Conservation (phyloP, 805 yeast species). For the Ogataea wickerhamii region DNA sequence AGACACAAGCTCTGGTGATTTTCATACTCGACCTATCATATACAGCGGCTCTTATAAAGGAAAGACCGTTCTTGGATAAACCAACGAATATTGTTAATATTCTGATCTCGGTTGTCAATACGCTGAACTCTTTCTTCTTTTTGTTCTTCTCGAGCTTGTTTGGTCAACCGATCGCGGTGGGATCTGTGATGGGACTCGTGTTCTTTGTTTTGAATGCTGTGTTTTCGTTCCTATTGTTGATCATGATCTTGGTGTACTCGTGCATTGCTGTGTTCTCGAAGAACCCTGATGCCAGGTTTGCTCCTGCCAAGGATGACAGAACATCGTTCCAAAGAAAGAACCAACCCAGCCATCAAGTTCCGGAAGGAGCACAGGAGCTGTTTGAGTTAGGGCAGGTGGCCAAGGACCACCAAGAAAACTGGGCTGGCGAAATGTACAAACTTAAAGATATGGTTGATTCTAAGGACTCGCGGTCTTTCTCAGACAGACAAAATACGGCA, state of each 20-base stretch:
- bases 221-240: constrained; percentile 68
- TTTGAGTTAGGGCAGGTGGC: constrained; percentile 80
- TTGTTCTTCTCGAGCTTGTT: constrained; percentile 81
- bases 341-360: constrained; percentile 17
- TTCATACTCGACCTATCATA: constrained; percentile 74
- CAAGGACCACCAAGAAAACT: constrained; percentile 67
- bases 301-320: constrained; percentile 89
- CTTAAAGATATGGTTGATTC: constrained; percentile 36
- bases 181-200: constrained; percentile 87
- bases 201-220: constrained; percentile 89
- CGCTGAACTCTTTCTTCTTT: constrained; percentile 79
- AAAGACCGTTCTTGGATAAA: constrained; percentile 74
- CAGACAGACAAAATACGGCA: constrained; percentile 17
- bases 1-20: constrained; percentile 72
- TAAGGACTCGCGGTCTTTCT: constrained; percentile 16
- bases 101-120: constrained; percentile 64
- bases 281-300: constrained; percentile 85
- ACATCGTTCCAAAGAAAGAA: constrained; percentile 68
- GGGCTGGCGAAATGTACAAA: constrained; percentile 66
- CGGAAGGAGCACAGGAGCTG: constrained; percentile 45
- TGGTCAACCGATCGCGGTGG: constrained; percentile 73
- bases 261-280: constrained; percentile 63
- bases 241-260: constrained; percentile 66
- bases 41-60: constrained; percentile 58
- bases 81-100: constrained; percentile 78